These are phyloP conservation scores for Chlamydomonas applanata DNA, from an alignment of 139 green algal species.

Conservation along the genomic window DNA sequence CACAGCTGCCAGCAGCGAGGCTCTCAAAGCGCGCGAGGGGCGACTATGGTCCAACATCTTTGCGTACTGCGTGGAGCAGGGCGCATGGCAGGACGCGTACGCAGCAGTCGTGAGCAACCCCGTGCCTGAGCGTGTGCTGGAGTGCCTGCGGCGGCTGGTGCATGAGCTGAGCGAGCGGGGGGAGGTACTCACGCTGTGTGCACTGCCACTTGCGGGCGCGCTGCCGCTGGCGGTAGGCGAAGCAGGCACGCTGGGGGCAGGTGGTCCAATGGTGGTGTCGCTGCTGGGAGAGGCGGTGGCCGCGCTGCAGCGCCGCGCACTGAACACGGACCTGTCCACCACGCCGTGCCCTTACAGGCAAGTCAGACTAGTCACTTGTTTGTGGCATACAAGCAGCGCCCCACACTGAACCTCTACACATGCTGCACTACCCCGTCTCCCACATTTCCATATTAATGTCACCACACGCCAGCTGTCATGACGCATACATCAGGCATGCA, in stretches of 20 bases:
- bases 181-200: conserved; percentile 31
- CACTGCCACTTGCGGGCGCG: conserved; percentile 31
- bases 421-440: too few relatives aligned
- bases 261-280: background rate
- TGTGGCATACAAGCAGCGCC: too few relatives aligned
- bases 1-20: background rate
- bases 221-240: conserved; percentile 11
- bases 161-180: conserved; percentile 26
- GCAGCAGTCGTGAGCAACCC: conserved; percentile 48
- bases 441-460: too few relatives aligned
- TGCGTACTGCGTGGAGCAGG: conserved; percentile 33
- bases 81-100: conserved; percentile 44
- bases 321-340: conserved; percentile 33
- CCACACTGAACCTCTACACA: too few relatives aligned
- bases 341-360: conserved; percentile 36
- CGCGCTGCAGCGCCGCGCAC: conserved; percentile 32
- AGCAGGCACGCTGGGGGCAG: background rate
- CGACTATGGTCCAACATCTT: conserved; percentile 52
- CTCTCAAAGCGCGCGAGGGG: conserved; percentile 16
- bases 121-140: conserved; percentile 27
- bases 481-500: too few relatives aligned
- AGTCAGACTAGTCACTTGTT: background rate
- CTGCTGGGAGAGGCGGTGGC: conserved; percentile 36
- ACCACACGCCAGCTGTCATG: too few relatives aligned
- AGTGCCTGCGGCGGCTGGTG: conserved; percentile 45